Evolutionary conservation across 768 basidiomycete species (phyloP).

Genomic region (Daedaleopsis sinensis): DNA sequence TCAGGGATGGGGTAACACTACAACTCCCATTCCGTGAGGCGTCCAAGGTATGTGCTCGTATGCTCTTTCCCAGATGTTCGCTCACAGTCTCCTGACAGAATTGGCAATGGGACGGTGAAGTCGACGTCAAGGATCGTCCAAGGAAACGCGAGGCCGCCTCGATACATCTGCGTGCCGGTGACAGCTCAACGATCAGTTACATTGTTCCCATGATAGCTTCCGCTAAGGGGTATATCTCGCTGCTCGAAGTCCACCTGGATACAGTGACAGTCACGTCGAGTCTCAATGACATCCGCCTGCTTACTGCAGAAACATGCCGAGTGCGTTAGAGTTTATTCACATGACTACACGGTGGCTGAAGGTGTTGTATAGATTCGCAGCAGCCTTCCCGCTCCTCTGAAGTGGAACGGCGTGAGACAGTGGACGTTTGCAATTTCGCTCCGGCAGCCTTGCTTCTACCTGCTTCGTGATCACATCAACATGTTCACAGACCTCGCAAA

Average conservation of each 20-base stretch:
- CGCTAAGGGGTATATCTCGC: slow-evolving; percentile 74
- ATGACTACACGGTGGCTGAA: slow-evolving; percentile 5
- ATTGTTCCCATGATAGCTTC: slow-evolving; percentile 80
- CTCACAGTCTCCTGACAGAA: slow-evolving; percentile 49
- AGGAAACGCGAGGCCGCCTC: slow-evolving; percentile 68
- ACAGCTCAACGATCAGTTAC: slow-evolving; percentile 86
- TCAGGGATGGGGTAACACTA: slow-evolving; percentile 75
- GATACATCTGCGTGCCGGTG: slow-evolving; percentile 74
- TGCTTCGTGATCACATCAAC: slow-evolving; percentile 92
- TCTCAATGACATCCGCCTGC: slow-evolving; percentile 82
- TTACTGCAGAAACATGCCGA: slow-evolving; percentile 77
- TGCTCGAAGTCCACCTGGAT: slow-evolving; percentile 82
- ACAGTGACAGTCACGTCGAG: slow-evolving; percentile 78
- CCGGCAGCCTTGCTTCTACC: slow-evolving; percentile 69
- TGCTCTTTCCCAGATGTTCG: neutral
- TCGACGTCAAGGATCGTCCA: slow-evolving; percentile 48
- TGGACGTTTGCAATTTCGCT: slow-evolving; percentile 82
- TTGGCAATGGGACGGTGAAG: slow-evolving; percentile 87
- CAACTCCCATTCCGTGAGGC: slow-evolving; percentile 90
- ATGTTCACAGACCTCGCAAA: slow-evolving; percentile 92
- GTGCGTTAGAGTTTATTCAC: slow-evolving; percentile 42
- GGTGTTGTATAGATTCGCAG: slow-evolving; percentile 54
- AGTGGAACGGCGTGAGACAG: slow-evolving; percentile 78
- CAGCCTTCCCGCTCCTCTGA: slow-evolving; percentile 77
- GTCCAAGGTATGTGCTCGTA: slow-evolving; percentile 63